These are phyloP conservation scores for Ustilago bromivora DNA, from an alignment of 1,284 basidiomycete species.

Conservation along the genomic window DNA sequence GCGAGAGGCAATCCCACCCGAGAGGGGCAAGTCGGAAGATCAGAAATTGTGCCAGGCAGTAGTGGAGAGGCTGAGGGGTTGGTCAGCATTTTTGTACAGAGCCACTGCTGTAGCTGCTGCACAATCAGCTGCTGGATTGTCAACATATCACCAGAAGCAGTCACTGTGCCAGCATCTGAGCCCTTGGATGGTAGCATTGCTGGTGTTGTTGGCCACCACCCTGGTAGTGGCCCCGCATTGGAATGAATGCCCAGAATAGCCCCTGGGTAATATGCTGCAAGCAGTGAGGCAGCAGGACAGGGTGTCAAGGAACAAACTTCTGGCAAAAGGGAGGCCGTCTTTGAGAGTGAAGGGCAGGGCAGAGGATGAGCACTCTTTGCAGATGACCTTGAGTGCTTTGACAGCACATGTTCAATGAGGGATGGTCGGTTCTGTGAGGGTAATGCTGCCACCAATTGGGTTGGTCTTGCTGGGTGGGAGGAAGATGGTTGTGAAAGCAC, in stretches of 20 bases:
- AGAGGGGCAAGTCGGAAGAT: no score
- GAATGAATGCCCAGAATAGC: not conserved
- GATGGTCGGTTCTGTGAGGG: not conserved
- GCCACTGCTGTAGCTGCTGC: no score
- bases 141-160: not conserved
- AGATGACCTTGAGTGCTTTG: not conserved
- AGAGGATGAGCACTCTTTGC: not conserved
- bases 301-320: not conserved
- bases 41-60: no score
- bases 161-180: not conserved
- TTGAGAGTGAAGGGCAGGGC: not conserved
- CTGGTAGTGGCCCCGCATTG: not conserved
- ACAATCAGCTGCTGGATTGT: not conserved
- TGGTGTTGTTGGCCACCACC: not conserved
- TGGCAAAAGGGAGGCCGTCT: not conserved
- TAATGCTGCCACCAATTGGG: not conserved
- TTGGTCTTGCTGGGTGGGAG: not conserved
- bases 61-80: no score
- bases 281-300: not conserved
- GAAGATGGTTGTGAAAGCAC: not conserved
- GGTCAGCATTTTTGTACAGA: no score
- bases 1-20: no score
- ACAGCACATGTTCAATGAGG: not conserved
- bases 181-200: not conserved
- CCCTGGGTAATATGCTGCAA: not conserved